These are phyloP conservation scores for Monilinia fructigena DNA, from an alignment of 2,329 filamentous ascomycete genomes.

Conservation along the genomic window DNA sequence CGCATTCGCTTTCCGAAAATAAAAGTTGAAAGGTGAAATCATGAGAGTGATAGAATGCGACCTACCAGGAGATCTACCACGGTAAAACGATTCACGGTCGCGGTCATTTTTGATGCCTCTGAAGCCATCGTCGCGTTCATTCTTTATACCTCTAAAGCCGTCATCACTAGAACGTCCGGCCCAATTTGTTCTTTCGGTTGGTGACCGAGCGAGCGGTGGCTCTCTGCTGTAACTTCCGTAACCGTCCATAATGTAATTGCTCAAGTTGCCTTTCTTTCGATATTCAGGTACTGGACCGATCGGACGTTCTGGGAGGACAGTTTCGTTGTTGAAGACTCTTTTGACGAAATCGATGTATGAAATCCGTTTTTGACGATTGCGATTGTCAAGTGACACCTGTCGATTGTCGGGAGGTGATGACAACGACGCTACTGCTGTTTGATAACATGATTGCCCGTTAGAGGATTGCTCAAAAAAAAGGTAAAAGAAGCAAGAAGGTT, in stretches of 20 bases:
- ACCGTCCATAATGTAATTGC: slow-evolving; percentile 33
- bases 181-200: slow-evolving; percentile 40
- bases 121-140: slow-evolving; percentile 33
- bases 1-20: neutral
- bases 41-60: slow-evolving; percentile 30
- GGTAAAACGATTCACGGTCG: slow-evolving; percentile 60
- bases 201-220: slow-evolving; percentile 38
- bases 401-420: slow-evolving; percentile 34
- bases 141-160: slow-evolving; percentile 20
- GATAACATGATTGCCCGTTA: slow-evolving; percentile 43
- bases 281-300: slow-evolving; percentile 9
- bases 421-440: slow-evolving; percentile 40
- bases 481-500: slow-evolving; percentile 26
- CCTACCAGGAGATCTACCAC: slow-evolving; percentile 70
- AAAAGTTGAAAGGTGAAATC: neutral
- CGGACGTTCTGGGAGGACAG: slow-evolving; percentile 26
- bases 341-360: slow-evolving; percentile 28
- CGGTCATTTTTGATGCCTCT: slow-evolving; percentile 41
- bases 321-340: slow-evolving; percentile 21
- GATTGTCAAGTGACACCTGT: slow-evolving; percentile 38
- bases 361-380: slow-evolving; percentile 33
- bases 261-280: slow-evolving; percentile 21
- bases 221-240: slow-evolving; percentile 39
- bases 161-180: slow-evolving; percentile 36
- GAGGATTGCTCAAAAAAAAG: slow-evolving; percentile 40